Evolutionary conservation across 768 basidiomycete species (phyloP).

Genomic region (Tremella yokohamensis): DNA sequence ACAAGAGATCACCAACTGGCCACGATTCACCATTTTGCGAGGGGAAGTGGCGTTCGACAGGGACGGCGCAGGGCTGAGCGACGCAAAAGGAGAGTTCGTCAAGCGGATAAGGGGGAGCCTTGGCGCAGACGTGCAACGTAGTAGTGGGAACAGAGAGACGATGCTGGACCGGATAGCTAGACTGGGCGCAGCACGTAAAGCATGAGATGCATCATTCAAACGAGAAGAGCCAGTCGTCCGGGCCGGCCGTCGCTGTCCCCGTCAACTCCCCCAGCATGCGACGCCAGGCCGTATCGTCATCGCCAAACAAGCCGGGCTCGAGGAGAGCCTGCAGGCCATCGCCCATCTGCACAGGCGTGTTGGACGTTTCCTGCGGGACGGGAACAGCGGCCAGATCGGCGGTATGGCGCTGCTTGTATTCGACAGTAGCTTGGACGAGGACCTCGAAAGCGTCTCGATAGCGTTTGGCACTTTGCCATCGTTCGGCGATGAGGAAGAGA

Average conservation of each 20-base stretch:
- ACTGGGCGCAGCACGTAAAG: neutral
- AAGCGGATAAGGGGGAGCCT: constrained; percentile 6
- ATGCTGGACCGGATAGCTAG: constrained; percentile 6
- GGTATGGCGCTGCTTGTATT: constrained; percentile 5
- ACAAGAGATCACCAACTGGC: constrained; percentile 8
- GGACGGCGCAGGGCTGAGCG: constrained; percentile 1
- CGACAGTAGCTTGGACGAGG: constrained; percentile 4
- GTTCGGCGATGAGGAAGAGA: constrained; percentile 15
- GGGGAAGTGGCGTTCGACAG: constrained; percentile 7
- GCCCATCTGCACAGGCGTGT: constrained; percentile 8
- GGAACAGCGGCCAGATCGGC: neutral
- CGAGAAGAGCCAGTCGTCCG: constrained; percentile 4
- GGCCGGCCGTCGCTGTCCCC: neutral
- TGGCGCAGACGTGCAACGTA: neutral
- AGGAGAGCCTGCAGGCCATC: constrained; percentile 1
- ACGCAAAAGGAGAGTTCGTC: neutral
- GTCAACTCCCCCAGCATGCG: constrained; percentile 11
- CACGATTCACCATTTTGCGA: constrained; percentile 9
- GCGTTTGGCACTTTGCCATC: constrained; percentile 15
- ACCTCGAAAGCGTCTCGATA: constrained; percentile 15
- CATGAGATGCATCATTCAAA: neutral
- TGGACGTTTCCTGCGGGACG: neutral
- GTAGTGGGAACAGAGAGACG: neutral
- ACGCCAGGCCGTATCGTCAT: constrained; percentile 8
- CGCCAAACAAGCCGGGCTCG: constrained; percentile 4